These are phyloP conservation scores for Hyphopichia wangnamkhiaoensis DNA, from an alignment of 1,139 yeast genomes.

Conservation along the genomic window DNA sequence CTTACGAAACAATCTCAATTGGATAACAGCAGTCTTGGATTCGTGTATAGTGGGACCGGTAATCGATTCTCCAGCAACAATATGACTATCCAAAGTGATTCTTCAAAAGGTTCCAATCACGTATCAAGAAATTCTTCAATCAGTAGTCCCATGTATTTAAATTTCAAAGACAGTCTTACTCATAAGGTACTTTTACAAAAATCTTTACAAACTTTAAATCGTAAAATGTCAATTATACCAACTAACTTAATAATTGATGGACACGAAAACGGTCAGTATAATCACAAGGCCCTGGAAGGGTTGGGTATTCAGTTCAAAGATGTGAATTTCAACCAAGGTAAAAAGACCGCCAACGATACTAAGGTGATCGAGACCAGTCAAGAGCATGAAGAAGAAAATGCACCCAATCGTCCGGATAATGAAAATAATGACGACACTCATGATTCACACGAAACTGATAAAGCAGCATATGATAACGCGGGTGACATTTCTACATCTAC, in stretches of 20 bases:
- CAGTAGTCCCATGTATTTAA: slow-evolving; percentile 26
- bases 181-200: slow-evolving; percentile 12
- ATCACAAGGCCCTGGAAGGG: not conserved
- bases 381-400: not conserved
- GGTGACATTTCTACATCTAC: slow-evolving; percentile 2
- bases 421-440: too few species aligned
- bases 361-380: not conserved
- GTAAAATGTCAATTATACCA: slow-evolving; percentile 31
- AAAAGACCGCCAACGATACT: not conserved
- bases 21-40: not conserved
- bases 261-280: not conserved
- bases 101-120: slow-evolving; percentile 8
- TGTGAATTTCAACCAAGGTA: slow-evolving; percentile 22
- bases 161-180: slow-evolving; percentile 15
- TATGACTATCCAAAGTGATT: not conserved
- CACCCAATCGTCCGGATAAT: not conserved
- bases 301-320: slow-evolving; percentile 28
- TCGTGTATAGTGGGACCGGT: slow-evolving; percentile 3
- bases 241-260: slow-evolving; percentile 24
- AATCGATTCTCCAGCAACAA: not conserved
- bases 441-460: too few species aligned
- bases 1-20: too few species aligned
- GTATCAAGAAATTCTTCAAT: slow-evolving; percentile 29
- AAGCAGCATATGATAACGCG: not conserved
- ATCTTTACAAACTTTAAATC: slow-evolving; percentile 15